Percentiles rank a stretch among this genome's conserved stretches.
These are phyloP conservation scores for Cercospora canescens DNA, from an alignment of 2,329 filamentous ascomycete species.

Conservation along the genomic window DNA sequence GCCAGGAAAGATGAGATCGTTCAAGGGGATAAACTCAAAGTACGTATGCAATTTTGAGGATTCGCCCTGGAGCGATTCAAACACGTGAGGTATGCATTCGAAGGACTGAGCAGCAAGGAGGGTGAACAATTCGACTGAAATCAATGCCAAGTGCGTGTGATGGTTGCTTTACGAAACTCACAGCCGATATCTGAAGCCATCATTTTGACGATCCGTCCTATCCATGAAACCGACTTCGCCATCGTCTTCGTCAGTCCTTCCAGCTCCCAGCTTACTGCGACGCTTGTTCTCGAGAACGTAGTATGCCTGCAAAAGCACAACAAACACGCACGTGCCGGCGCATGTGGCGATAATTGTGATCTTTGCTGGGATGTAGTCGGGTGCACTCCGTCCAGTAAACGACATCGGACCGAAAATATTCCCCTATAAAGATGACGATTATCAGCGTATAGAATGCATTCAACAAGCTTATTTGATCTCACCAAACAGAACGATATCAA, in stretches of 20 bases:
- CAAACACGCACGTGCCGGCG: constrained; percentile 39
- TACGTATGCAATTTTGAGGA: constrained; percentile 9
- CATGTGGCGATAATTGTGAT: constrained; percentile 42
- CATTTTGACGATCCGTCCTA: constrained; percentile 34
- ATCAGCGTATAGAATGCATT: no score
- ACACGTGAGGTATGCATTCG: no score
- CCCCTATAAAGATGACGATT: no score
- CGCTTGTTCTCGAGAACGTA: constrained; percentile 49
- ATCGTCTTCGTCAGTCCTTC: constrained; percentile 4
- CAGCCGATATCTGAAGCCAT: constrained; percentile 27
- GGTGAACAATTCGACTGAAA: no score
- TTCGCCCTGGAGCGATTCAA: no score
- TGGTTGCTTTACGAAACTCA: no score
- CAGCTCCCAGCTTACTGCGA: constrained; percentile 27
- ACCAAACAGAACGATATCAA: constrained; percentile 32
- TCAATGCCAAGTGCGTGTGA: no score
- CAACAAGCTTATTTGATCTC: neutral
- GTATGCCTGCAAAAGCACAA: constrained; percentile 50
- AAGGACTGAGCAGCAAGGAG: no score
- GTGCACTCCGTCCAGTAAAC: constrained; percentile 39
- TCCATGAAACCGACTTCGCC: constrained; percentile 31
- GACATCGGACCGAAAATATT: constrained; percentile 46
- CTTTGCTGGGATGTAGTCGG: constrained; percentile 45
- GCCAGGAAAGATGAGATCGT: constrained; percentile 38
- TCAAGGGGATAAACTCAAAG: constrained; percentile 38